phyloP scores from a whole-genome alignment of 202 grass and related monocot species.

The Panicum virgatum region DNA sequence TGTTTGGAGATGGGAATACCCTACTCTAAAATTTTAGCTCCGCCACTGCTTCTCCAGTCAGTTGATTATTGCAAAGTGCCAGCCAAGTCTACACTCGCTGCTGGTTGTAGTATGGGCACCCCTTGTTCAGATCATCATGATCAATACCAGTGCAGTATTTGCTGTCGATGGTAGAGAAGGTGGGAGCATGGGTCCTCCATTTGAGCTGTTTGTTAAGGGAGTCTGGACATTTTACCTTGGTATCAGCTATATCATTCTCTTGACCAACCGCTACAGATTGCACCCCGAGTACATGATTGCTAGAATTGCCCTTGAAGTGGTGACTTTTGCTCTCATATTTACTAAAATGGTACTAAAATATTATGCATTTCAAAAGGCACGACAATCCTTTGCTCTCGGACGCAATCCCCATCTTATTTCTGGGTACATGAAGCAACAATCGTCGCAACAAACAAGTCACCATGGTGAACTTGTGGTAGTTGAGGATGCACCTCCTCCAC shows the following conservation, averaged over 20 bases:
- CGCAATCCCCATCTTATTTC: slow-evolving; percentile 16
- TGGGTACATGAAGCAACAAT: neutral
- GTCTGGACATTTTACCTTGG: neutral
- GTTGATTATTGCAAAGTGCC: too few relatives aligned
- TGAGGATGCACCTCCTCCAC: neutral
- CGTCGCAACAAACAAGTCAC: neutral
- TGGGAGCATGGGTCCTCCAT: neutral
- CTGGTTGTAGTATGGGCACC: too few relatives aligned
- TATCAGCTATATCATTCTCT: neutral
- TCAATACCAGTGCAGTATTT: neutral
- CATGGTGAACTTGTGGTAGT: too few relatives aligned
- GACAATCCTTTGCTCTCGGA: too few relatives aligned
- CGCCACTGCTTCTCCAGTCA: too few relatives aligned
- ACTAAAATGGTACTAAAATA: neutral
- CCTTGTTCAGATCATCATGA: neutral
- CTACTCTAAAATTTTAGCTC: too few relatives aligned
- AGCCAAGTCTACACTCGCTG: too few relatives aligned
- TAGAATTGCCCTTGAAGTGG: neutral
- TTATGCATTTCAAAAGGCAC: neutral
- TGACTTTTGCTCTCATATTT: neutral
- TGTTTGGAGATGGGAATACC: too few relatives aligned
- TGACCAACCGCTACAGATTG: too few relatives aligned
- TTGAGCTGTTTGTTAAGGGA: neutral
- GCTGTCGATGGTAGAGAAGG: neutral
- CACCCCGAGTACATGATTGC: neutral